Evolutionary conservation across 345 rosid species (phyloP), one percentile per base, ranked within the genome.

Genomic region (Salix suchowensis): DNA sequence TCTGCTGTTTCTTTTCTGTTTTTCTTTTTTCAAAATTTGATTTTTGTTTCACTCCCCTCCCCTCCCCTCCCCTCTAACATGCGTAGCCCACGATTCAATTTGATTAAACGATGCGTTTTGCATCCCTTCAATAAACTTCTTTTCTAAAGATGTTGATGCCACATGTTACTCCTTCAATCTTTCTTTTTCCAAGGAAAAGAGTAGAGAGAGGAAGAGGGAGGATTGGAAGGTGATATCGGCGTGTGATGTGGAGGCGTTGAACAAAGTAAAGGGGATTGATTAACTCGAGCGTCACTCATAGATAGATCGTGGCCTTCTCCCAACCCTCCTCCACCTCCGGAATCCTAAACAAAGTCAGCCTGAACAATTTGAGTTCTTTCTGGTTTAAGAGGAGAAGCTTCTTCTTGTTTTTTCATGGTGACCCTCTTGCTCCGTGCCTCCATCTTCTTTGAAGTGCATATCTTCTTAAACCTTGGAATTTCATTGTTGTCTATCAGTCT

Each of bases 241-340:
- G n/a, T 92, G 97, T 77, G 97, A 90, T 30, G 97, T 91, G 50
- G 94, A 90, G 75, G 30, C 30, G 30, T 28, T 28, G 30, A 28
- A 28, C 30, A 94, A 91, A 84, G 96, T 71, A 92, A 88, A 78
- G 97, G 97, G 14, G 91, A 90, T 69, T 84, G 91, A 90, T 69
- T 84, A 2, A 39, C 42, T 85, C 65, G 78, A 91, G 81, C 90
- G 97, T 78, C 88, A 86, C 67, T 84, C 92, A 7, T 92, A 91
- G 78, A 7, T 92, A 91, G 78, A 88, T 90, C 26, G 92, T 92
- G 55, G 97, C 97, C 65, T 92, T 83, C 97, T 34, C 54, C 86
- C 54, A 91, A 86, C 64, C 86, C 88, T 9, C 55, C 73, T 9
- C 55, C 73, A 71, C 84, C 88, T 1, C 9, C 48, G 70, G 70